Evolutionary conservation across 805 yeast genomes (phyloP), one percentile per base, ranked within the genome.

Genomic region (Metahyphopichia silvanorum): DNA sequence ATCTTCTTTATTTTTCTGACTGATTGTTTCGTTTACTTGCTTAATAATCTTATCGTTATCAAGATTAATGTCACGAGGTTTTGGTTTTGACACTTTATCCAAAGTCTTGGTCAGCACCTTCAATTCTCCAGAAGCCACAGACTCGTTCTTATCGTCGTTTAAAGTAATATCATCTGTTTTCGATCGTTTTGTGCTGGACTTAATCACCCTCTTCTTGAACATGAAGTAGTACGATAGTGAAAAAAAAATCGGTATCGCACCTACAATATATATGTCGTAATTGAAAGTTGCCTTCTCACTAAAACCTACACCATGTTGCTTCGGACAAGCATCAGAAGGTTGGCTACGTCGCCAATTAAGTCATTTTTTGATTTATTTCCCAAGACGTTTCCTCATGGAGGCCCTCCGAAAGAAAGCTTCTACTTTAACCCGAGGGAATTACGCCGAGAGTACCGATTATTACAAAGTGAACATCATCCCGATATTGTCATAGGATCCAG

Each of bases 391-490:
- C 82, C 86, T 0, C 34, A 66, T 2, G 81, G 81, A 0, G 75
- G 79, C 2, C 87, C 88, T 3, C 82, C 83, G 1, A 38, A 46
- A 1, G 80, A 79, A 16, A 55, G 69, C 20, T 91, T 87, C 60
- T 48, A 54, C 2, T 57, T 87, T 4, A 79, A 86, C 47, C 47
- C 65, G 10, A 61, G 68, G 29, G 48, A 60, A 12, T 67, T 91
- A 29, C 72, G 95, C 32, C 72, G 77, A 37, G 98, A 93, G 54
- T 91, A 79, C 54, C 63, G 95, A 24, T 42, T 49, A 6, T 62
- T 88, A 19, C 98, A 91, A 55, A 74, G 83, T 22, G 66, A 71
- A 37, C 69, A 74, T 30, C 98, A 91, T 52, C 98, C 98, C 0
- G 98, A 91, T 60, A 66, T 69, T 38, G 62, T 62, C 13, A 49